Percentiles rank a stretch among this genome's conserved stretches.
Evolutionary conservation across 2,329 filamentous ascomycete species (phyloP).

Genomic region (Apiospora sp.): DNA sequence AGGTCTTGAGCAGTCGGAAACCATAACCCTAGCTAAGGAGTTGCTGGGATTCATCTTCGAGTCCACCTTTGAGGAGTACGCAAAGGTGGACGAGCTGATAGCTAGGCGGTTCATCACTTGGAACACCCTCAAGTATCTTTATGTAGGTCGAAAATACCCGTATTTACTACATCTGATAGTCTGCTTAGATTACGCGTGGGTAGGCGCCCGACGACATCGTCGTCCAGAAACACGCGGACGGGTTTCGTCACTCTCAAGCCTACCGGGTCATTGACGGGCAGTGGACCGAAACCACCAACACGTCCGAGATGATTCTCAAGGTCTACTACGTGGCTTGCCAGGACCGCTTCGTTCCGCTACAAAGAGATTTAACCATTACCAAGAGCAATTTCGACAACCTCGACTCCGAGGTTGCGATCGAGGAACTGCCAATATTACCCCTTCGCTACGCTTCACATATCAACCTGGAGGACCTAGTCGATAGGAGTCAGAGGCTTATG

Average conservation of each 20-base stretch:
- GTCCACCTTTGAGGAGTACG: neutral
- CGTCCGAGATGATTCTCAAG: neutral
- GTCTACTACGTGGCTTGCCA: neutral
- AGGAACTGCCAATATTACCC: neutral
- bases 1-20: neutral
- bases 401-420: neutral
- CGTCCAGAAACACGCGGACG: neutral
- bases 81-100: neutral
- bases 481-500: neutral
- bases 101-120: neutral
- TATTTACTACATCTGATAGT: neutral
- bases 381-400: neutral
- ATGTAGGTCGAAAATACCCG: neutral
- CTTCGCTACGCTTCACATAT: neutral
- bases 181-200: neutral
- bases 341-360: neutral
- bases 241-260: neutral
- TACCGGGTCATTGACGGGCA: neutral
- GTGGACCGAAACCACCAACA: neutral
- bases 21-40: neutral
- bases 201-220: neutral
- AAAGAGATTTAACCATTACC: neutral
- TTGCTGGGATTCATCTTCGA: neutral
- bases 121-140: neutral
- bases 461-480: neutral